Conservation (phyloP, 2,329 filamentous ascomycete species). For the Trichoderma afroharzianum region DNA sequence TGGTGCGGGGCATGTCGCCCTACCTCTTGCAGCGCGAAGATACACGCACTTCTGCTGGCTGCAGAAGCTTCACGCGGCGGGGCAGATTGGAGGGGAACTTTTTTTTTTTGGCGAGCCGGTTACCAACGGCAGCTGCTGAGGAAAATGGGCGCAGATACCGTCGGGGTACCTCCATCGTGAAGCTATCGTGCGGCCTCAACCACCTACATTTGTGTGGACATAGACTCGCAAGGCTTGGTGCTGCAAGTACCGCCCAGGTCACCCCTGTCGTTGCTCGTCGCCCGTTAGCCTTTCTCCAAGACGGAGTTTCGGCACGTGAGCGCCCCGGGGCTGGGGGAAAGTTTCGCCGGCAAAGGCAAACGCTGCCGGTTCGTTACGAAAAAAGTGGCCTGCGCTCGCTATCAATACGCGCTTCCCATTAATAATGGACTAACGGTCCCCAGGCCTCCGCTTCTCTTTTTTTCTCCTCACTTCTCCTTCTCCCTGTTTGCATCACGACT, state of each 20-base stretch:
- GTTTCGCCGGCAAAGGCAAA: background rate
- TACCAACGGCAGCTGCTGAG: constrained; percentile 26
- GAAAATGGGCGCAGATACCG: background rate
- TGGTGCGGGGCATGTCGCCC: constrained; percentile 46
- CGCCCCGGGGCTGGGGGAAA: background rate
- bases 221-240: background rate
- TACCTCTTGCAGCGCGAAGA: constrained; percentile 22
- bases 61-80: constrained; percentile 17
- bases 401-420: constrained; percentile 14
- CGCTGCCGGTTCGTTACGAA: background rate
- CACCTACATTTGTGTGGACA: background rate
- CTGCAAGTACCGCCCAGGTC: background rate
- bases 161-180: background rate
- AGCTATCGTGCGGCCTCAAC: background rate
- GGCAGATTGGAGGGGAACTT: constrained; percentile 12
- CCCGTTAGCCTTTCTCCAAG: background rate
- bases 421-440: constrained; percentile 15
- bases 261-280: background rate
- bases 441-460: constrained; percentile 7
- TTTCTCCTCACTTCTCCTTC: constrained; percentile 1
- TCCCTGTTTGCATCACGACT: constrained; percentile 14
- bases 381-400: background rate
- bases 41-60: constrained; percentile 5
- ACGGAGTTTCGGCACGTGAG: background rate
- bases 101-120: constrained; percentile 22